Evolutionary conservation across 2,329 filamentous ascomycete genomes (phyloP).

Genomic region (Tolypocladium sp.): DNA sequence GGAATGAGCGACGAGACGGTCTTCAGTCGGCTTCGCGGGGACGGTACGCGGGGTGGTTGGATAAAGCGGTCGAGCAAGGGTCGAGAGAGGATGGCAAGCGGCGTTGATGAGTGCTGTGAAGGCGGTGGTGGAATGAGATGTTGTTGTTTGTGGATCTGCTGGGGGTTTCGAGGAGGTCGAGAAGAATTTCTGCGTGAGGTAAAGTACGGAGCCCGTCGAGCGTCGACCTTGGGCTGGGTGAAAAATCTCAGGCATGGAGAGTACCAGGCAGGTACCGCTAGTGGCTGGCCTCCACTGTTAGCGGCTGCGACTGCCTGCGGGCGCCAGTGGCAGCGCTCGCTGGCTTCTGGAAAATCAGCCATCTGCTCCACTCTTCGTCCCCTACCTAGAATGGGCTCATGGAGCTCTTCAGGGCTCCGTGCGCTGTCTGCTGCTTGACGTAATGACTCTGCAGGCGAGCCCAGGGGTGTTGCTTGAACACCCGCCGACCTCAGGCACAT

Average conservation of each 20-base stretch:
- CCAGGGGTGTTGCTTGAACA: neutral
- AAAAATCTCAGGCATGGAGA: constrained; percentile 3
- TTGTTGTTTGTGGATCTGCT: neutral
- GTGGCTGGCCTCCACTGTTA: neutral
- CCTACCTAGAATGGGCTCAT: neutral
- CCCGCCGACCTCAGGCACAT: no score
- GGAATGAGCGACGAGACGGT: neutral
- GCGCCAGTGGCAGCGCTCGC: neutral
- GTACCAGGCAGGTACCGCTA: neutral
- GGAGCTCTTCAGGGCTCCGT: neutral
- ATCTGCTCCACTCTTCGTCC: neutral
- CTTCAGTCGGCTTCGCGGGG: neutral
- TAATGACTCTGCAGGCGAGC: neutral
- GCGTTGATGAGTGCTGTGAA: neutral
- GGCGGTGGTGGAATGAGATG: neutral
- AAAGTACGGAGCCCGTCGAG: neutral
- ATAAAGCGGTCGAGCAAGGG: neutral
- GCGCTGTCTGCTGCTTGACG: neutral
- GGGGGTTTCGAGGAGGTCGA: neutral
- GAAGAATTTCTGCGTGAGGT: constrained; percentile 3
- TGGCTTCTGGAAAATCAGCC: neutral
- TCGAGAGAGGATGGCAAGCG: neutral
- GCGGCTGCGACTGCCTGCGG: neutral
- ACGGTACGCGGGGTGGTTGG: neutral
- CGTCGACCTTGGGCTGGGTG: neutral